phyloP scores from a whole-genome alignment of 805 yeast genomes.

The Torulaspora microellipsoides region DNA sequence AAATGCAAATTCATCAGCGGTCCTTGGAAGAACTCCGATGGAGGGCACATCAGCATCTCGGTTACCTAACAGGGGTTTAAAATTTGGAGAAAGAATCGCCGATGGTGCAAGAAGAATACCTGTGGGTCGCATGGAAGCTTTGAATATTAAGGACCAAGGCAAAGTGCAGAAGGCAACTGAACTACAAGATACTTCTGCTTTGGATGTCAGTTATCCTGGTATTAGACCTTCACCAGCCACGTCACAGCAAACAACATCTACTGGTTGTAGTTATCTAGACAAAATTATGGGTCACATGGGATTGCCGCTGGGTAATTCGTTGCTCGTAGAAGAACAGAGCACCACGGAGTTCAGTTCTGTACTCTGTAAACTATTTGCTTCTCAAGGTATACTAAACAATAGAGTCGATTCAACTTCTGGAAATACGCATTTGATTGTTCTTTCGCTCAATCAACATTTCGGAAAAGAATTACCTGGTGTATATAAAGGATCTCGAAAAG shows the following conservation, averaged over 20 bases:
- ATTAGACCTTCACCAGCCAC: slow-evolving; percentile 69
- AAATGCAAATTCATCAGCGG: slow-evolving; percentile 1
- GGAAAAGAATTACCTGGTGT: slow-evolving; percentile 70
- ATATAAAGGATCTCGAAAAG: slow-evolving; percentile 63
- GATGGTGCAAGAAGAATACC: neutral
- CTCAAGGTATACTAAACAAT: slow-evolving; percentile 72
- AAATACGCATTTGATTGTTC: slow-evolving; percentile 57
- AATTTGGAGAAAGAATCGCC: neutral
- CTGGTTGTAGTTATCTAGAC: slow-evolving; percentile 77
- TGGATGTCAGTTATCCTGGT: slow-evolving; percentile 43
- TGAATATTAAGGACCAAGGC: slow-evolving; percentile 2
- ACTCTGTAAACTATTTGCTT: slow-evolving; percentile 59
- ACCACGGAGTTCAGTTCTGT: slow-evolving; percentile 83
- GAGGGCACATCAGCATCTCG: neutral
- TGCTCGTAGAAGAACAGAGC: slow-evolving; percentile 76
- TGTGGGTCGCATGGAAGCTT: slow-evolving; percentile 1
- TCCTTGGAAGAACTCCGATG: slow-evolving; percentile 12
- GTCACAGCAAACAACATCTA: slow-evolving; percentile 70
- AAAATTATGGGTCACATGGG: slow-evolving; percentile 75
- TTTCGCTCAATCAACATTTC: slow-evolving; percentile 59
- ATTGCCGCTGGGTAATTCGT: slow-evolving; percentile 67
- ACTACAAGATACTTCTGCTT: neutral
- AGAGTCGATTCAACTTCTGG: slow-evolving; percentile 38
- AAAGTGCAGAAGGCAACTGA: neutral
- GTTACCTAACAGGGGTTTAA: neutral